These are phyloP conservation scores for Boletus tomentosulus DNA, from an alignment of 768 basidiomycete species.

Conservation along the genomic window DNA sequence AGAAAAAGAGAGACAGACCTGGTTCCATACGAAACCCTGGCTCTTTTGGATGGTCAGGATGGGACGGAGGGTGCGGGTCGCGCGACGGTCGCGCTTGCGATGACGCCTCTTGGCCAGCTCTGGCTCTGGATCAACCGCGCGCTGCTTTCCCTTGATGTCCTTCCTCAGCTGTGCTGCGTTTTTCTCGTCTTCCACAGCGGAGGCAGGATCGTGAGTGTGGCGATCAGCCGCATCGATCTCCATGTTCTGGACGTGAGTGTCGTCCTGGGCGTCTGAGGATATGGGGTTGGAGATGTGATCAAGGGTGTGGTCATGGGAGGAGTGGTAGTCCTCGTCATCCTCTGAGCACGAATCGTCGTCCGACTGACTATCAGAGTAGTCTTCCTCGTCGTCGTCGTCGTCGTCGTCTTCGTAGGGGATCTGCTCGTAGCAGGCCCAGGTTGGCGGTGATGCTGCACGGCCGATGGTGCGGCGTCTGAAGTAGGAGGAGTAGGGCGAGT, in stretches of 20 bases:
- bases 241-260: constrained; percentile 50
- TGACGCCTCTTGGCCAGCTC: constrained; percentile 47
- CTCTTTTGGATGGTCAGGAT: constrained; percentile 84
- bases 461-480: constrained; percentile 70
- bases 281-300: constrained; percentile 29
- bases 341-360: constrained; percentile 63
- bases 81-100: constrained; percentile 51
- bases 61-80: constrained; percentile 64
- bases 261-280: constrained; percentile 32
- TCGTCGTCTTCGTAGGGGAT: constrained; percentile 63
- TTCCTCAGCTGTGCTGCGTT: constrained; percentile 42
- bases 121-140: constrained; percentile 64
- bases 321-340: constrained; percentile 63
- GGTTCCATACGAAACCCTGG: constrained; percentile 91
- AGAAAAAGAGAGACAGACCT: constrained; percentile 47
- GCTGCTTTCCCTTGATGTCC: constrained; percentile 78
- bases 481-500: constrained; percentile 29
- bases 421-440: constrained; percentile 90
- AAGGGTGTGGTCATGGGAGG: constrained; percentile 23
- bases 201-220: constrained; percentile 3
- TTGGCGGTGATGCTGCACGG: constrained; percentile 77
- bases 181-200: constrained; percentile 29
- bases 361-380: constrained; percentile 55
- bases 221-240: constrained; percentile 44
- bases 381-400: constrained; percentile 52